Evolutionary conservation across 352 stramenopile genomes (phyloP), one percentile per base, ranked within the genome.

Genomic region (Pythium brassicae): DNA sequence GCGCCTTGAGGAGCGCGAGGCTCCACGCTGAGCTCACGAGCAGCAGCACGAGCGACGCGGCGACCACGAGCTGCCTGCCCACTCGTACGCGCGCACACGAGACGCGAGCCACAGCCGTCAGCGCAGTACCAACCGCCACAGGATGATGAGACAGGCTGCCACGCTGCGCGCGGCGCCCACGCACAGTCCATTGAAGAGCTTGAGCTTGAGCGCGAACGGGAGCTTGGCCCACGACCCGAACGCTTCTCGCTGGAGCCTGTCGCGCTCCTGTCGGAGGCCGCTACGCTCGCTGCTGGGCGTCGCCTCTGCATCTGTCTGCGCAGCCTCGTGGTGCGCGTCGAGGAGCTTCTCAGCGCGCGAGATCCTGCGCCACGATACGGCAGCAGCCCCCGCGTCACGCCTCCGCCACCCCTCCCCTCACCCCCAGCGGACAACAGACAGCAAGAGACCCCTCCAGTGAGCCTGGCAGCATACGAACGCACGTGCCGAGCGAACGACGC

Each of bases 171-270:
- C n/a, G n/a, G n/a, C n/a, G n/a, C n/a, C n/a, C 8, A 78, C 78
- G 43, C 76, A 89, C 75, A 92, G 67, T n/a, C 63, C 60, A 42
- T 92, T 92, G 25, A 94, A 57, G 19, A 92, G 66, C 42, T 78
- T 70, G 11, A 92, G 54, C 49, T 86, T 86, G 35, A 92, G 55
- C 29, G 47, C 48, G 40, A 79, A 65, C 14, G 82, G 70, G 22
- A 87, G 63, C 34, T 70, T 53, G 23, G 52, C 53, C 72, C 59
- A 86, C 4, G 65, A 65, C 19, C 53, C 56, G 22, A 61, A 63
- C 9, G 55, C 12, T 15, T 53, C 48, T 23, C 34, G 39, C 42
- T 57, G 37, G 37, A 61, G 39, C 3, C 32, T 43, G 49, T 19
- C 19, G 22, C 29, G 54, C 22, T 50, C 48, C 25, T 44, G 25